Evolutionary conservation across 345 rosid genomes (phyloP), one percentile per base, ranked within the genome.

Genomic region (Brassica nigra): DNA sequence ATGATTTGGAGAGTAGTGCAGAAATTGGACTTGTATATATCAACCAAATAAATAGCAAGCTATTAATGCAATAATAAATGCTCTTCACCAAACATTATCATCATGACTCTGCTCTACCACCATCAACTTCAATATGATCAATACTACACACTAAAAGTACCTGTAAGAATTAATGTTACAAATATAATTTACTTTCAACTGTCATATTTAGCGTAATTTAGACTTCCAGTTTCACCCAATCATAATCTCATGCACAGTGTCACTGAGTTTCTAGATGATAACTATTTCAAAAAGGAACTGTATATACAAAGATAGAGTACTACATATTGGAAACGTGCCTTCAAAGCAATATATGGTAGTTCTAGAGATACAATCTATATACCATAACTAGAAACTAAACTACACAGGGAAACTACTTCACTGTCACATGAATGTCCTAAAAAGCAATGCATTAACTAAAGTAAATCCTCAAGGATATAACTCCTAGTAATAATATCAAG

Each of bases 21-120:
- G 65, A 52, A 68, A 61, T 49, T 79, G 70, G 74, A 74, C 15
- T 16, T 36, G 71, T 49, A 49, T 47, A 74, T 79, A 79, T 74
- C 82, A 62, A 80, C 54, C 71, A 16, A 68, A 79, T 74, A 74
- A 62, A 74, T 47, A 34, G 61, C 36, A 67, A 23, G 66, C 27
- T 68, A 54, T 79, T 68, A 74, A 80, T 80, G 83, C 75, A 80
- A 74, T 80, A 69, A 20, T 80, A 75, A 75, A 80, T 80, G 83
- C 83, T 49, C 23, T 74, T 74, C 62, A 80, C 83, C 83, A 62
- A 80, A 80, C 83, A 37, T 62, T 74, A 80, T 80, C 83, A 80
- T 80, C 28, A 74, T 73, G 79, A 16, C 71, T 68, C 49, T 80
- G 59, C 75, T 80, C 78, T 52, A 80, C 70, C 78, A 73, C 68